A percentile compares a stretch with the other conserved stretches of the same genome.
Conservation (phyloP, 768 basidiomycete genomes). For the Psilocybe subaeruginosa region DNA sequence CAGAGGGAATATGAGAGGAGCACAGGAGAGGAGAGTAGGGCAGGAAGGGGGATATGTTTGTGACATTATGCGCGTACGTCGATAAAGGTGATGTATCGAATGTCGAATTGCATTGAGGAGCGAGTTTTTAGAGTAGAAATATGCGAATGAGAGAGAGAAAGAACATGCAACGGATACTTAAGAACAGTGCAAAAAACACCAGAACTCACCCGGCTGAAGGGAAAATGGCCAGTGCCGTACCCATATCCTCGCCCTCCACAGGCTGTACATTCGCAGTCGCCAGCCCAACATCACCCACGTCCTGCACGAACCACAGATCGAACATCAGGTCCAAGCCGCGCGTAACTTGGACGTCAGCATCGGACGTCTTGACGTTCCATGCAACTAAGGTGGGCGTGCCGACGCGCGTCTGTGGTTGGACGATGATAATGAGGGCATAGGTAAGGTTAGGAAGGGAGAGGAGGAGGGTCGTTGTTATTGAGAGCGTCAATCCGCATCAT, state of each 20-base stretch:
- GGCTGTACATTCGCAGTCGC: slow-evolving; percentile 16
- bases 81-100: neutral
- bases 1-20: too few species aligned
- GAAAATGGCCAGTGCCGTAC: slow-evolving; percentile 16
- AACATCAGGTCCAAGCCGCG: neutral
- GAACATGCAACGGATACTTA: neutral
- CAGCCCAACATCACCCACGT: slow-evolving; percentile 16
- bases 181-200: neutral
- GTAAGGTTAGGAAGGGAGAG: neutral
- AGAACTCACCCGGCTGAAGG: slow-evolving; percentile 20
- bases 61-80: too few species aligned
- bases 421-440: slow-evolving; percentile 8
- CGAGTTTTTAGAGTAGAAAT: neutral
- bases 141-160: too few species aligned
- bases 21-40: too few species aligned
- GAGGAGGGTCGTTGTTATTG: neutral
- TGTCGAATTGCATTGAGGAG: too few species aligned
- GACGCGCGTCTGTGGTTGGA: slow-evolving; percentile 13
- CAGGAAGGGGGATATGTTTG: too few species aligned
- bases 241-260: slow-evolving; percentile 1
- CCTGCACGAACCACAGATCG: slow-evolving; percentile 21
- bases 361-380: slow-evolving; percentile 11
- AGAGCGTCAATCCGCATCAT: too few species aligned
- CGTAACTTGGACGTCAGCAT: neutral
- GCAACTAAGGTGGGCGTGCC: slow-evolving; percentile 14